phyloP scores from a whole-genome alignment of 441 rosid genomes.

The Populus trichocarpa region DNA sequence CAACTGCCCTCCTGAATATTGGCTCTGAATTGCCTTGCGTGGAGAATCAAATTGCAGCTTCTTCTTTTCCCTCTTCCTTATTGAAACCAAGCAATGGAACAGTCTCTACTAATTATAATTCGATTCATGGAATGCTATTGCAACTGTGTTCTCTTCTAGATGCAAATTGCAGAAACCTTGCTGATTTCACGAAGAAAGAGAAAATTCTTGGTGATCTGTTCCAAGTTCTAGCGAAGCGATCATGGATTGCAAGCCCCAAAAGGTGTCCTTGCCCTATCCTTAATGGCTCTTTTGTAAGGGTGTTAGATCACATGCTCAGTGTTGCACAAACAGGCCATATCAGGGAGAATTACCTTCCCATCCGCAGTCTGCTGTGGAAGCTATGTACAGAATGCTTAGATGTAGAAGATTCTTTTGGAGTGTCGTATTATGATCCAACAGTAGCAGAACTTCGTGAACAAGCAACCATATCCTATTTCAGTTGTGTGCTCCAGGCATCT shows the following conservation, averaged over 20 bases:
- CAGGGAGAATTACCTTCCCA: conserved; percentile 34
- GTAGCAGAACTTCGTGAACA: conserved; percentile 78
- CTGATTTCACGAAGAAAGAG: conserved; percentile 70
- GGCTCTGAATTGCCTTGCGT: conserved; percentile 65
- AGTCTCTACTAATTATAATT: conserved; percentile 49
- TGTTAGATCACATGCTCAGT: conserved; percentile 76
- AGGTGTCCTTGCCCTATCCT: conserved; percentile 79
- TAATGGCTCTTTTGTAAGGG: conserved; percentile 66
- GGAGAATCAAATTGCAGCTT: conserved; percentile 20
- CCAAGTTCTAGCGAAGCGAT: conserved; percentile 45
- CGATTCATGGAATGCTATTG: conserved; percentile 80
- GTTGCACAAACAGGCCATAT: conserved; percentile 48
- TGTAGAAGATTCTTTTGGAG: conserved; percentile 47
- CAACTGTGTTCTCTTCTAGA: conserved; percentile 81
- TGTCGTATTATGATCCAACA: conserved; percentile 76
- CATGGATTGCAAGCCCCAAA: conserved; percentile 79
- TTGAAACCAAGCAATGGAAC: conserved; percentile 23
- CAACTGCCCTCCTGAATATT: conserved; percentile 50
- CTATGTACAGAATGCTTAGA: conserved; percentile 68
- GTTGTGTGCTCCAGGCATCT: conserved; percentile 67
- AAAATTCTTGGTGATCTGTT: conserved; percentile 67
- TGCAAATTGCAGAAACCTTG: conserved; percentile 75
- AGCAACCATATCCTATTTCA: conserved; percentile 75
- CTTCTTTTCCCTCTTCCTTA: conserved; percentile 14
- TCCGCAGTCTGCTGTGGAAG: conserved; percentile 61